Conservation (phyloP, 2,329 filamentous ascomycete species). For the Epichloe coenophiala region DNA sequence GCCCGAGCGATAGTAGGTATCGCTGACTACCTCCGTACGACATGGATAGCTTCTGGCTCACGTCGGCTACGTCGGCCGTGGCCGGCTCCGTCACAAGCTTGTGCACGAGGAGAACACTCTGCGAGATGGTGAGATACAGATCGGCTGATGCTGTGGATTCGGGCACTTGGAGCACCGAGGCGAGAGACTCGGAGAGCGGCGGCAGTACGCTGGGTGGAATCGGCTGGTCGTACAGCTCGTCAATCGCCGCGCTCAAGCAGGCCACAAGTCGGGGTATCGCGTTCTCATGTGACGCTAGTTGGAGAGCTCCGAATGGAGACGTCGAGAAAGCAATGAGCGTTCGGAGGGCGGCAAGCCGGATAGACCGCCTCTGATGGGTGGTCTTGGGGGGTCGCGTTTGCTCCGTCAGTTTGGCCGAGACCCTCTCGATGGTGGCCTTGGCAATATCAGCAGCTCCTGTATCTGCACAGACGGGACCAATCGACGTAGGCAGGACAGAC, state of each 20-base stretch:
- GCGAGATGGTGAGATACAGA: conserved; percentile 34
- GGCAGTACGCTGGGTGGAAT: conserved; percentile 28
- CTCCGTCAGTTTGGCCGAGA: conserved; percentile 50
- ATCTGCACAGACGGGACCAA: conserved; percentile 48
- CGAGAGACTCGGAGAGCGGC: conserved; percentile 7
- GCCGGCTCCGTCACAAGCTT: conserved; percentile 34
- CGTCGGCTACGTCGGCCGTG: conserved; percentile 37
- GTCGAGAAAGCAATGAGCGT: conserved; percentile 47
- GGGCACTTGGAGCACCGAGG: conserved; percentile 2
- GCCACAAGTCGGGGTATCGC: conserved; percentile 64
- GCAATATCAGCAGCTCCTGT: conserved; percentile 30
- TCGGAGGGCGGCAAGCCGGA: conserved; percentile 34
- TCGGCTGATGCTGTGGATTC: conserved; percentile 12
- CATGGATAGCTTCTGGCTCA: conserved; percentile 56
- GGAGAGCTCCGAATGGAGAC: conserved; percentile 46
- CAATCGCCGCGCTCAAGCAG: conserved; percentile 50
- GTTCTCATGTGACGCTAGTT: conserved; percentile 54
- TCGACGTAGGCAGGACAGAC: conserved; percentile 47
- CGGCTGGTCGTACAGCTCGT: conserved; percentile 53
- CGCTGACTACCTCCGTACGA: conserved; percentile 66
- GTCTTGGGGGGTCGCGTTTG: conserved; percentile 27
- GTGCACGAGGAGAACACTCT: conserved; percentile 36
- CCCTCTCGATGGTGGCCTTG: conserved; percentile 41
- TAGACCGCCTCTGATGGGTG: conserved; percentile 25
- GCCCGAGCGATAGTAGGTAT: conserved; percentile 65